Evolutionary conservation across 495 filamentous ascomycete species (phyloP), one percentile per base, ranked within the genome.

Genomic region (Podospora conica): DNA sequence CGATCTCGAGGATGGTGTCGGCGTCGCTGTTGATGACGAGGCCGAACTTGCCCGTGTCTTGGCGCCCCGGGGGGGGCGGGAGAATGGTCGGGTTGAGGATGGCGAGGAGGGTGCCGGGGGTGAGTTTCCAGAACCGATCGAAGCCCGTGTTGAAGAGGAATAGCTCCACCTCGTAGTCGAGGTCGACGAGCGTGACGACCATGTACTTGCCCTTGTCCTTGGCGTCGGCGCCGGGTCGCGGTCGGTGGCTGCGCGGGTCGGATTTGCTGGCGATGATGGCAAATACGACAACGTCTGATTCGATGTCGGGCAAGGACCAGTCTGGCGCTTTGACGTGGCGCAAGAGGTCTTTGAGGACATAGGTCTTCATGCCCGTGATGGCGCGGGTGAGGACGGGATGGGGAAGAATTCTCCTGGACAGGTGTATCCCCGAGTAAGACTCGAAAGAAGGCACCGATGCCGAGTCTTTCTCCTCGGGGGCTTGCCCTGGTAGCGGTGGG

Each of bases 51-150:
- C 91, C 91, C 5, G 90, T 93, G 64, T 91, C 90, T 15, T 87
- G 80, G 60, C 86, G 87, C 15, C 84, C 81, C 3, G 84, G 84
- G 0, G 87, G 87, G 3, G 96, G 96, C 9, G 93, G 91, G 85
- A 99, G 88, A 69, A 98, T 89, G 3, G 78, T 87, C 0, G 96
- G 95, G 69, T 98, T 99, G n/a, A 99, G 80, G 40, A 99, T 89
- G 9, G 96, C 95, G 60, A 99, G 82, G 3, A 98, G 81, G 0
- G 91, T 96, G 22, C 96, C 95, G 3, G 90, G 85, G 0, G 88
- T 86, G 5, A 98, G 81, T 71, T 96, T 93, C 87, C 93, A 97
- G 79, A 92, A 97, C 53, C 88, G 87, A 5, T 91, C 88, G 72
- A 97, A 98, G 20, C 90, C 96, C 0, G 89, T 86, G 71, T 90